Percentiles rank a stretch among this genome's conserved stretches.
phyloP scores from a whole-genome alignment of 2,329 filamentous ascomycete species.

The Bipolaris bicolor region DNA sequence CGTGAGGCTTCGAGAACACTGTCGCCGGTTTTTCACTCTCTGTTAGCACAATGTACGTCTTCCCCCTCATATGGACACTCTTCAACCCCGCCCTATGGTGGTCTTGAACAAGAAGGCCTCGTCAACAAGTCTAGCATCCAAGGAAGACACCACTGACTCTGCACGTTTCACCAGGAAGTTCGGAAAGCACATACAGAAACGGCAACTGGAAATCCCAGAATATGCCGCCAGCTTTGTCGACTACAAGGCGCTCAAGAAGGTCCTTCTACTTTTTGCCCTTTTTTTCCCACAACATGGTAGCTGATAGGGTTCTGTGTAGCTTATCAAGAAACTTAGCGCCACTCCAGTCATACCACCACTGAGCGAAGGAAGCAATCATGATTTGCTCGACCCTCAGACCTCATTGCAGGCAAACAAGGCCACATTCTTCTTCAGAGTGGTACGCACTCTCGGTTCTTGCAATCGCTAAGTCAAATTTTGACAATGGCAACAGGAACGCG shows the following conservation, averaged over 20 bases:
- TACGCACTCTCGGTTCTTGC: conserved; percentile 54
- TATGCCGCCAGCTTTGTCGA: conserved; percentile 99
- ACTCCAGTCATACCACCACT: conserved; percentile 84
- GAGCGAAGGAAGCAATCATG: conserved; percentile 61
- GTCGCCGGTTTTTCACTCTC: conserved; percentile 29
- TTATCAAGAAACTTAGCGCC: conserved; percentile 97
- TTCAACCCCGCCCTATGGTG: conserved; percentile 37
- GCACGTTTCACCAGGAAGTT: conserved; percentile 79
- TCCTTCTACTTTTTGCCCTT: conserved; percentile 49
- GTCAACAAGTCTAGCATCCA: conserved; percentile 45
- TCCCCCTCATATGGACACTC: conserved; percentile 42
- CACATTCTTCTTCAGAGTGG: conserved; percentile 97
- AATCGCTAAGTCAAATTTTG: conserved; percentile 8
- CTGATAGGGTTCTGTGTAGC: conserved; percentile 60
- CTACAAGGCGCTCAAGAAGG: conserved; percentile 99
- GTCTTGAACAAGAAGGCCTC: conserved; percentile 43
- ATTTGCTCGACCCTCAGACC: conserved; percentile 75
- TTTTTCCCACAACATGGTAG: background rate
- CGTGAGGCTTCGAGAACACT: conserved; percentile 26
- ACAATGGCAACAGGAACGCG: conserved; percentile 72
- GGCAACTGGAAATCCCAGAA: conserved; percentile 97
- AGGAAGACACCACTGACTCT: conserved; percentile 48
- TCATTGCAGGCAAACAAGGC: conserved; percentile 96
- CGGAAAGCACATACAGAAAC: conserved; percentile 98
- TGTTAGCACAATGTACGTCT: conserved; percentile 48